Conservation (phyloP, 192 early-diverging fungal species). For the Rhizophagus clarus region DNA sequence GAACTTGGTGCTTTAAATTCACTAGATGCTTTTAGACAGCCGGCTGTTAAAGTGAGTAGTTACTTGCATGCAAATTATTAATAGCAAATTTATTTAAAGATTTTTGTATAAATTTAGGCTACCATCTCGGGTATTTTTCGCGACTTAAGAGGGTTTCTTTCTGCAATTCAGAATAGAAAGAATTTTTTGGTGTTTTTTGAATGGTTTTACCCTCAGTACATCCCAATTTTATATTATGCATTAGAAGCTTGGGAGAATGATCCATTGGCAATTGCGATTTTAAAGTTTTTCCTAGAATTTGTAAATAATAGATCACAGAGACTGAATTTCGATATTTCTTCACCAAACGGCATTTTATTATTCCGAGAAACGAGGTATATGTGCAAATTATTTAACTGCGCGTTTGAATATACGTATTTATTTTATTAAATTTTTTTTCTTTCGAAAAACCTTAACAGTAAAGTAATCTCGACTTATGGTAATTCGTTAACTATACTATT, state of each 20-base stretch:
- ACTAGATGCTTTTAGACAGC: slow-evolving; percentile 55
- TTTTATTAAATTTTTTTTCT: slow-evolving; percentile 15
- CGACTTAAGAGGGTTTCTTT: slow-evolving; percentile 78
- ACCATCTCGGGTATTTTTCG: slow-evolving; percentile 65
- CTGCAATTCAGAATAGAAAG: slow-evolving; percentile 59
- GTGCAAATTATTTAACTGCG: not conserved
- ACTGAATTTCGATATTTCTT: slow-evolving; percentile 81
- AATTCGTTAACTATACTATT: not conserved
- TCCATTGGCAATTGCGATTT: slow-evolving; percentile 66
- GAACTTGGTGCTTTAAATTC: slow-evolving; percentile 56
- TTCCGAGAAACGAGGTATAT: slow-evolving; percentile 84
- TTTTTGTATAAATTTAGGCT: slow-evolving; percentile 38
- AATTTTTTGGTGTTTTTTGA: slow-evolving; percentile 77
- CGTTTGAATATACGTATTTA: not conserved
- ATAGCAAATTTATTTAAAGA: not conserved
- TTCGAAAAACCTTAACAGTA: slow-evolving; percentile 32
- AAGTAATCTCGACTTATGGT: slow-evolving; percentile 29
- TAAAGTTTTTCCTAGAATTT: slow-evolving; percentile 83
- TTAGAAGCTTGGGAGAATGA: slow-evolving; percentile 70
- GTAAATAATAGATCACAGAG: slow-evolving; percentile 78
- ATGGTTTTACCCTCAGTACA: slow-evolving; percentile 80
- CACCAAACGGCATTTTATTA: slow-evolving; percentile 84
- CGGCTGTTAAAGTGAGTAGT: slow-evolving; percentile 46
- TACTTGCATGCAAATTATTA: not conserved
- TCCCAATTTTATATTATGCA: slow-evolving; percentile 62